Base-by-base conservation (phyloP, 2,329 filamentous ascomycete species). In the Tolypocladium guangdongense region DNA sequence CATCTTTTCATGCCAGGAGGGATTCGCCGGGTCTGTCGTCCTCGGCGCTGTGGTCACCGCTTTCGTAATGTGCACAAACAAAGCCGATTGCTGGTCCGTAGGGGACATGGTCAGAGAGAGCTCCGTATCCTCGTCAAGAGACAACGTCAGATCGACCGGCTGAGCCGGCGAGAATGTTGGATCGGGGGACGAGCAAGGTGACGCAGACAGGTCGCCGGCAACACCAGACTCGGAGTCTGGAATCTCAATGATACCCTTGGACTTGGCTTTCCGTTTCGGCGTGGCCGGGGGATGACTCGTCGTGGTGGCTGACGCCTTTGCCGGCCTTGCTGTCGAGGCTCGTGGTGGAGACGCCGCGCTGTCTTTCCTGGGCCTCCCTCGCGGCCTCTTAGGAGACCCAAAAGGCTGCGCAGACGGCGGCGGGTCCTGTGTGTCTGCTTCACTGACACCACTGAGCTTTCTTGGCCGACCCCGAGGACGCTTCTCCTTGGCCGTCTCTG, bases 1-100 rank as follows among this genome's bases (percentile, higher is more conserved):
- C 48, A 99, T 96, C 71, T 90, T 95, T 69, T 97, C 90, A 61
- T 95, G 78, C 88, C 91, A 97, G 2, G 82, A 90, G 16, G 82
- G 82, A 2, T 76, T 65, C 7, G 58, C 57, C 1, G 76, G 69
- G 58, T 84, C 73, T 4, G 61, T 72, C 0, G 78, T 74, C 14
- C 73, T 73, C 3, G 81, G 75, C 4, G 75, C 73, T 1, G 71
- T 70, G 10, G 63, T 77, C 11, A 86, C 71, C 1, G 81, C 82
- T 39, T 71, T 70, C 0, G 78, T 79, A 51, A 86, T 83, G 57
- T 74, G 67, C 30, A 62, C 61, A 56, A 83, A 83, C 27, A 83
- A 60, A 0, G 62, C 64, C 0, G 68, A 58, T 57, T 81, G 73
- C 46, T 76, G 64, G 12, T 71, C 66, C 0, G 68, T 73, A 0